Percentiles rank a stretch among this genome's conserved stretches.
Evolutionary conservation across 2,329 filamentous ascomycete species (phyloP).

Genomic region (Verticillium longisporum): DNA sequence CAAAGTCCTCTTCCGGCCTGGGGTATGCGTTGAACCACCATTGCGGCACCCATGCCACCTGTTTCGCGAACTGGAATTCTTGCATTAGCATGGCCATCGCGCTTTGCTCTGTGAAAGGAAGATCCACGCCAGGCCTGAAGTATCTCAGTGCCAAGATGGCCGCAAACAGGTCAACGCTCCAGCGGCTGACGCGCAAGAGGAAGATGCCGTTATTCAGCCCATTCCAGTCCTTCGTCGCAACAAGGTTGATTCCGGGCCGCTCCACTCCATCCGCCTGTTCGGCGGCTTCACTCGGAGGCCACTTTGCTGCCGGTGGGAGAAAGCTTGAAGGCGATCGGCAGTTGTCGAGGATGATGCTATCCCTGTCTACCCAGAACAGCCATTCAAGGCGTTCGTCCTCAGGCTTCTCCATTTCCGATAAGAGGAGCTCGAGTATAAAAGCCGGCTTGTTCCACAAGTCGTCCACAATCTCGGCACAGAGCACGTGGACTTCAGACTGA

Average conservation of each 20-base stretch:
- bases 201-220: constrained; percentile 15
- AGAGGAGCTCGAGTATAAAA: constrained; percentile 23
- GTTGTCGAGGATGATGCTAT: constrained; percentile 13
- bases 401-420: constrained; percentile 12
- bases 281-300: background rate
- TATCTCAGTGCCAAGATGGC: constrained; percentile 11
- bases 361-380: constrained; percentile 15
- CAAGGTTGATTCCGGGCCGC: constrained; percentile 2
- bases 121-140: constrained; percentile 7
- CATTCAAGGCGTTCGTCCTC: constrained; percentile 8
- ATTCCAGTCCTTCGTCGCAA: constrained; percentile 10
- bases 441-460: constrained; percentile 31
- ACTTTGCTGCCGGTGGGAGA: constrained; percentile 2
- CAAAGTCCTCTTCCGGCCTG: background rate
- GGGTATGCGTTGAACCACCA: constrained; percentile 14
- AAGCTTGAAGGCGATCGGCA: constrained; percentile 7
- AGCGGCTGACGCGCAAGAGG: constrained; percentile 9
- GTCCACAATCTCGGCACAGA: constrained; percentile 19
- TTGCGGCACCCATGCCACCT: constrained; percentile 9
- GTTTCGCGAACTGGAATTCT: constrained; percentile 5
- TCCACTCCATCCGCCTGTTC: no score
- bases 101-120: constrained; percentile 11
- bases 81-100: constrained; percentile 13
- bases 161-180: constrained; percentile 12
- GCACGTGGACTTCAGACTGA: constrained; percentile 21